Conservation (phyloP, 2,329 filamentous ascomycete species). For the Ophiostoma triangulosporum region DNA sequence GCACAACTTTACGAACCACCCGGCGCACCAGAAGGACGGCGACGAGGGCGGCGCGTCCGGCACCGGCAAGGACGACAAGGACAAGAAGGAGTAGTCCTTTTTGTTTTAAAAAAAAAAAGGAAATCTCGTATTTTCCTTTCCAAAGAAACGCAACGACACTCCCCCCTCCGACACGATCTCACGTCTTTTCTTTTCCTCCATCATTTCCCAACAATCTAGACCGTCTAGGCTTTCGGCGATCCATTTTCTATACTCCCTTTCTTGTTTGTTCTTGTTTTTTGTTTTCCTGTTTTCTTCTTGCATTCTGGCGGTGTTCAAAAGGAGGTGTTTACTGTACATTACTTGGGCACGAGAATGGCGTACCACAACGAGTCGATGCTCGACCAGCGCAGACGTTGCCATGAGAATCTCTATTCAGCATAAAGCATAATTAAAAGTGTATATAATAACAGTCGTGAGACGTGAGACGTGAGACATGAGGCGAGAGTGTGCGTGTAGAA, state of each 20-base stretch:
- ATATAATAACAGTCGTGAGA: neutral
- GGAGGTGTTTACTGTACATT: neutral
- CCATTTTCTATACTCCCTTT: neutral
- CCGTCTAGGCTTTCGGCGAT: neutral
- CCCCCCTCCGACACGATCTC: neutral
- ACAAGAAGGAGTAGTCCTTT: neutral
- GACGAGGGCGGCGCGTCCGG: neutral
- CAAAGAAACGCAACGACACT: neutral
- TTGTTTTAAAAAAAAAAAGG: slow-evolving; percentile 15
- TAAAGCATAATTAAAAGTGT: neutral
- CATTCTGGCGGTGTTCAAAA: neutral
- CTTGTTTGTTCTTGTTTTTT: neutral
- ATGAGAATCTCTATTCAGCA: neutral
- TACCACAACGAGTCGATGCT: neutral
- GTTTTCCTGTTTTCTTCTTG: neutral
- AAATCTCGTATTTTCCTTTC: slow-evolving; percentile 6
- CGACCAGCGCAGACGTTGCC: neutral
- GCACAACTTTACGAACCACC: slow-evolving; percentile 79
- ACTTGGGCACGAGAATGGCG: neutral
- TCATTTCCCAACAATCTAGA: neutral
- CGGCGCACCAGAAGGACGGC: slow-evolving; percentile 32
- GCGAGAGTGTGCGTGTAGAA: neutral
- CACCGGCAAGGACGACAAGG: slow-evolving; percentile 7
- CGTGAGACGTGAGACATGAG: neutral
- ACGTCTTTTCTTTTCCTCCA: neutral